phyloP scores from a whole-genome alignment of 2,329 filamentous ascomycete species.

The Zymoseptoria brevis region DNA sequence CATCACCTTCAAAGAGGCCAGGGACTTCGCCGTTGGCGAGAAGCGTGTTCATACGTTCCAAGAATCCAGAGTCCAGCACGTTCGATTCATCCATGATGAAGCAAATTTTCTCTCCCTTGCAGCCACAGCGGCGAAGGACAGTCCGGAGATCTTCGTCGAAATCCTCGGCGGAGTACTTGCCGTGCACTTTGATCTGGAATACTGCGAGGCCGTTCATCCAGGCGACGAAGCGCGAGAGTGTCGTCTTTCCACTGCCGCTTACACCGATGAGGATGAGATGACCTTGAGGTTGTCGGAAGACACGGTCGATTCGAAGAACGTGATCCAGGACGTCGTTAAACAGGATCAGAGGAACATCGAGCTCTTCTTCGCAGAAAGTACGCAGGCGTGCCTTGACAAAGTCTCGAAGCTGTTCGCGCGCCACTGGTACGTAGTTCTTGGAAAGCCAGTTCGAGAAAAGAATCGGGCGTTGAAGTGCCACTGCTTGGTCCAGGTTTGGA shows the following conservation, averaged over 20 bases:
- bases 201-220: constrained; percentile 99
- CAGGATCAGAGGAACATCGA: constrained; percentile 95
- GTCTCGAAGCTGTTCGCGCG: constrained; percentile 87
- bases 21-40: constrained; percentile 99
- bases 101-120: constrained; percentile 98
- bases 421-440: constrained; percentile 95
- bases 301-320: constrained; percentile 93
- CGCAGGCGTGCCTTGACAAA: constrained; percentile 95
- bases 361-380: constrained; percentile 99
- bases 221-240: constrained; percentile 90
- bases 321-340: constrained; percentile 99
- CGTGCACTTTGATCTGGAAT: constrained; percentile 99
- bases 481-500: constrained; percentile 85
- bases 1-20: constrained; percentile 97
- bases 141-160: constrained; percentile 96
- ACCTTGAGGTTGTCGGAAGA: constrained; percentile 95
- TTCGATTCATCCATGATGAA: constrained; percentile 99
- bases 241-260: constrained; percentile 97
- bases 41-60: constrained; percentile 98
- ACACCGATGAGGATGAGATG: constrained; percentile 98
- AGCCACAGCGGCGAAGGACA: constrained; percentile 86
- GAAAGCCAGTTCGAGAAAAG: constrained; percentile 99
- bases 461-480: constrained; percentile 85
- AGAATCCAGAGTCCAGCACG: constrained; percentile 94
- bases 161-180: constrained; percentile 95